A percentile compares a stretch with the other conserved stretches of the same genome.
Conservation (phyloP, 2,329 filamentous ascomycete species). For the Cercospora zeae-maydis region DNA sequence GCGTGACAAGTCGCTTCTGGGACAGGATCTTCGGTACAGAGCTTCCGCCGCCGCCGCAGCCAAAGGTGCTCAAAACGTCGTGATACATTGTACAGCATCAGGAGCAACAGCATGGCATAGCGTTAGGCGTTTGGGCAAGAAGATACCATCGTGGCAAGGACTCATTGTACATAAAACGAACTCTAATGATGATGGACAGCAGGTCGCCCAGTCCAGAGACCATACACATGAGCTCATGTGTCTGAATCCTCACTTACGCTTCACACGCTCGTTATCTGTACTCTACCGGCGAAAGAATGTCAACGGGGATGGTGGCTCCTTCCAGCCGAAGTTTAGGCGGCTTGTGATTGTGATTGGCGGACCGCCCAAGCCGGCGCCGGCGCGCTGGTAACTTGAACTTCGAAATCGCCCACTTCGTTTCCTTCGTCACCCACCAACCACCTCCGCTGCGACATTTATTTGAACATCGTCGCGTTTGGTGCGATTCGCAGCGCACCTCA, state of each 20-base stretch:
- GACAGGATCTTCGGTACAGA: slow-evolving; percentile 89
- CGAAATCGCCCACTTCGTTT: neutral
- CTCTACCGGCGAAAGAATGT: neutral
- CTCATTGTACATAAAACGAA: slow-evolving; percentile 14
- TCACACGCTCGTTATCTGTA: neutral
- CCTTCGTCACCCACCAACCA: neutral
- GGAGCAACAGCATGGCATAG: slow-evolving; percentile 10
- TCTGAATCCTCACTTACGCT: neutral
- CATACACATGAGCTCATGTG: neutral
- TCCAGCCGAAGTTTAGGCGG: neutral
- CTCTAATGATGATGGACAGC: slow-evolving; percentile 12
- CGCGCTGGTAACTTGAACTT: neutral
- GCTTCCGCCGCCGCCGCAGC: slow-evolving; percentile 52
- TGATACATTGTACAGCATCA: slow-evolving; percentile 20
- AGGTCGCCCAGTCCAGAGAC: neutral
- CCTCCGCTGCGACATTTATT: neutral
- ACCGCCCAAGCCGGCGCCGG: neutral
- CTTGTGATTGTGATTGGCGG: neutral
- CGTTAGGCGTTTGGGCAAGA: slow-evolving; percentile 10
- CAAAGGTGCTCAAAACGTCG: slow-evolving; percentile 49
- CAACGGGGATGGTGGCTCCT: neutral
- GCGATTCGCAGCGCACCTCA: neutral
- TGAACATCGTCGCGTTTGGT: neutral
- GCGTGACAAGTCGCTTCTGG: slow-evolving; percentile 96
- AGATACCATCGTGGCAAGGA: slow-evolving; percentile 17